A percentile compares a stretch with the other conserved stretches of the same genome.
Conservation (phyloP, 2,329 filamentous ascomycete genomes). For the Aquanectria penicillioides region DNA sequence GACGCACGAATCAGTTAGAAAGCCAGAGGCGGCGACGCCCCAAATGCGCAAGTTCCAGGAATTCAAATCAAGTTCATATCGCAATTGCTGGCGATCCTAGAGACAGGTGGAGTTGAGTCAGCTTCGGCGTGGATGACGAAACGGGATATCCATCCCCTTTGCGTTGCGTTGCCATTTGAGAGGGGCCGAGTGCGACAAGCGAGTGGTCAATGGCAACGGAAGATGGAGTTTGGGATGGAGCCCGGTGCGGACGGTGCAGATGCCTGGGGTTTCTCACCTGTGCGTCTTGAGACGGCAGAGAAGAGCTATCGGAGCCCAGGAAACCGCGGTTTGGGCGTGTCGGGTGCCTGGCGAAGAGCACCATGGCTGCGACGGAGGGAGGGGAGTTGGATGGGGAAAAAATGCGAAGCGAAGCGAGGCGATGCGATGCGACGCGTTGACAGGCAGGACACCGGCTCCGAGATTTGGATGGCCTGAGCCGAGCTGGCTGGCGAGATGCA, state of each 20-base stretch:
- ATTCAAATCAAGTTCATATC: constrained; percentile 64
- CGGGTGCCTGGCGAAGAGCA: constrained; percentile 40
- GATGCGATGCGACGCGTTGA: constrained; percentile 29
- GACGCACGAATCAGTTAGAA: constrained; percentile 62
- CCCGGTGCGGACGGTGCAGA: background rate
- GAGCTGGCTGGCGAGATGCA: constrained; percentile 5
- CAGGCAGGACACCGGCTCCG: background rate
- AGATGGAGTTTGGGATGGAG: background rate
- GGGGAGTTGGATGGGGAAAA: too few relatives aligned
- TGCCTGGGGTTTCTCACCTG: constrained; percentile 52
- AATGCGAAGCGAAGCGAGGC: constrained; percentile 30
- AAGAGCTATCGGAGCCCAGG: constrained; percentile 61
- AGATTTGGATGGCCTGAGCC: constrained; percentile 30
- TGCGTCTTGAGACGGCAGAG: constrained; percentile 58
- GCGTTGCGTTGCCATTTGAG: background rate
- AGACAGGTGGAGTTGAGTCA: constrained; percentile 23
- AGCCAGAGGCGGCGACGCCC: constrained; percentile 65
- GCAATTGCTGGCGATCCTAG: constrained; percentile 61
- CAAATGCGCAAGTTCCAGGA: constrained; percentile 65
- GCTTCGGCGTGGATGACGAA: constrained; percentile 19
- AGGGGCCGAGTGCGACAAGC: constrained; percentile 14
- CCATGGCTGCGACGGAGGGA: constrained; percentile 40
- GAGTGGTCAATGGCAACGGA: background rate
- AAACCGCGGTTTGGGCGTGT: constrained; percentile 59
- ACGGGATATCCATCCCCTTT: constrained; percentile 26